Evolutionary conservation across 192 early-diverging fungal species (phyloP), one percentile per base, ranked within the genome.

Genomic region (Mortierella antarctica): DNA sequence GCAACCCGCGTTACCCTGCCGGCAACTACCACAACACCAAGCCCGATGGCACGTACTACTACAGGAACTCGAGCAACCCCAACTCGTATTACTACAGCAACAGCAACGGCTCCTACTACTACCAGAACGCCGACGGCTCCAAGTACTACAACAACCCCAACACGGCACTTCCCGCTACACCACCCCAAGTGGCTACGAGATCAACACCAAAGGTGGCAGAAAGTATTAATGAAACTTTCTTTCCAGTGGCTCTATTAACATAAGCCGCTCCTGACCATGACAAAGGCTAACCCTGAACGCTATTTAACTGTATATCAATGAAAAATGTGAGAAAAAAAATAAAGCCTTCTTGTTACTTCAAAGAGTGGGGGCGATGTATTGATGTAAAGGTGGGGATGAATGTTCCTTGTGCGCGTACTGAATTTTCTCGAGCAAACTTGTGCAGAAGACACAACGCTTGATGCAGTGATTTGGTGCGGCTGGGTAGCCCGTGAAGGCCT

Each of bases 21-120:
- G 57, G 57, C 40, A 59, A 59, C 57, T 59, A 42, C 57, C 57
- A 59, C 39, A 59, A 42, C 57, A 59, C 40, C 20, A 59, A 59
- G 40, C n/a, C 57, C 20, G 57, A 59, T 12, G 57, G 57, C 40
- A 42, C 57, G 23, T 59, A 57, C 57, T 57, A 57, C 11, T 57
- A 61, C 11, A 14, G 5, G 14, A 61, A 46, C 59, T 48, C 44
- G 17, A 40, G 20, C 31, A 31, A 31, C 3, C 31, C 31, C 31
- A 3, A 31, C 2, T 42, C 51, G 7, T 65, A 65, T 40, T 41
- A 65, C 63, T 65, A 65, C 21, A 42, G 39, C 23, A 55, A 55
- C 64, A n/a, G n/a, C 15, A 54, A 66, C 31, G 64, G 64, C 1
- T 66, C 64, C 7, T 66, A 66, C 52, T 66, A 66, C 50, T 66